Evolutionary conservation across 441 rosid genomes (phyloP).

Genomic region (Gossypium laxum): DNA sequence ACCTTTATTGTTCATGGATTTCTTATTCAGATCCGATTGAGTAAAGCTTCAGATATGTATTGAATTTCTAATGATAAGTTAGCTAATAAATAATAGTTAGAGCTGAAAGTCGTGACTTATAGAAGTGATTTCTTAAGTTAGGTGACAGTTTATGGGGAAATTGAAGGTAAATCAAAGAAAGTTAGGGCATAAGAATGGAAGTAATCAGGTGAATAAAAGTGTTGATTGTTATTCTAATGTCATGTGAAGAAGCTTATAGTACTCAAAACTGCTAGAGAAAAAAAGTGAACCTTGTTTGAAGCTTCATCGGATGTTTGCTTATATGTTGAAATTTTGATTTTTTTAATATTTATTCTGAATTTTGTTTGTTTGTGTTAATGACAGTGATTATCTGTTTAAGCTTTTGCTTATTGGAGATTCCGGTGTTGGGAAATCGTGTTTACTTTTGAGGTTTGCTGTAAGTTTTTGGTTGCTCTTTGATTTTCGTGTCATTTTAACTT

Average conservation of each 20-base stretch:
- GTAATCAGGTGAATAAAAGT: background rate
- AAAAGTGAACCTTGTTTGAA: background rate
- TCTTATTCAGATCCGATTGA: slow-evolving; percentile 32
- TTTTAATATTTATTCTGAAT: background rate
- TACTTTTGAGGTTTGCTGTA: slow-evolving; percentile 69
- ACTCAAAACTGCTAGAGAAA: background rate
- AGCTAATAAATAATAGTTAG: background rate
- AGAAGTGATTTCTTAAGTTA: background rate
- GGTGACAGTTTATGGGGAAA: background rate
- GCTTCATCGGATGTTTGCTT: background rate
- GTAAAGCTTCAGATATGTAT: slow-evolving; percentile 23
- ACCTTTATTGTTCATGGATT: slow-evolving; percentile 6
- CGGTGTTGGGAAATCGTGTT: slow-evolving; percentile 70
- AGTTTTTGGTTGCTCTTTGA: slow-evolving; percentile 21
- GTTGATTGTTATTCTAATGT: background rate
- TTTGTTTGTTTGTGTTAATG: slow-evolving; percentile 10
- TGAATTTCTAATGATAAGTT: background rate
- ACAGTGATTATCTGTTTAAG: slow-evolving; percentile 64
- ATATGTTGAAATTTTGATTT: background rate
- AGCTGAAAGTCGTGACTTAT: background rate
- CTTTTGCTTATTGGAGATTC: slow-evolving; percentile 76
- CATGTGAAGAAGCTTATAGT: background rate
- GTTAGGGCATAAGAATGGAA: background rate
- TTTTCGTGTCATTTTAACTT: background rate
- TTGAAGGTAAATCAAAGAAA: background rate